Conservation (phyloP, 768 basidiomycete species). For the Suillus tomentosus region DNA sequence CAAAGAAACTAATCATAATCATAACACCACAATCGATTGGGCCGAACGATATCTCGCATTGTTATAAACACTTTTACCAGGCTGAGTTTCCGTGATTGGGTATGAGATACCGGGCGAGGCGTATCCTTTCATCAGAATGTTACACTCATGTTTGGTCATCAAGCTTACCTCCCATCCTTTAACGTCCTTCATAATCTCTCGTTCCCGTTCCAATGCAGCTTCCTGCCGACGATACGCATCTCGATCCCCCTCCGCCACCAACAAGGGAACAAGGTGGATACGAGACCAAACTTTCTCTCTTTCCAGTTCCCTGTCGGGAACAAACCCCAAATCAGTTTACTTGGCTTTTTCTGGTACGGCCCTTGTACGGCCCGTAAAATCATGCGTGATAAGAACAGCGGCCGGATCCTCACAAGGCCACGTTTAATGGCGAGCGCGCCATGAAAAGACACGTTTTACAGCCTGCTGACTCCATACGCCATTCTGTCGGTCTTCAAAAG, state of each 20-base stretch:
- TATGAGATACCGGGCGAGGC: slow-evolving; percentile 22
- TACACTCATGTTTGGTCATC: slow-evolving; percentile 20
- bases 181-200: slow-evolving; percentile 94
- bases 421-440: slow-evolving; percentile 71
- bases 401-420: slow-evolving; percentile 52
- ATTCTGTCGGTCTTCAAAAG: slow-evolving; percentile 24
- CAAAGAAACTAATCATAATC: slow-evolving; percentile 24
- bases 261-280: slow-evolving; percentile 88
- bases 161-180: slow-evolving; percentile 88
- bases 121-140: slow-evolving; percentile 28
- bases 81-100: slow-evolving; percentile 44
- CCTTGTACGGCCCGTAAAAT: slow-evolving; percentile 44
- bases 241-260: slow-evolving; percentile 93
- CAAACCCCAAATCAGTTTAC: slow-evolving; percentile 45
- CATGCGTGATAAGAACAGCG: slow-evolving; percentile 45
- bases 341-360: slow-evolving; percentile 44
- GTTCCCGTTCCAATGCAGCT: slow-evolving; percentile 78
- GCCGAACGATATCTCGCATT: slow-evolving; percentile 67
- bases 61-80: slow-evolving; percentile 86
- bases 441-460: slow-evolving; percentile 62
- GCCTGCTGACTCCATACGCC: slow-evolving; percentile 51
- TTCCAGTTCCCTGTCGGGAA: slow-evolving; percentile 77
- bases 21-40: slow-evolving; percentile 61
- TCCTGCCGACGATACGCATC: slow-evolving; percentile 80
- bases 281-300: slow-evolving; percentile 95